Percentiles rank a stretch among this genome's conserved stretches.
Evolutionary conservation across 2,329 filamentous ascomycete species (phyloP).

Genomic region (Hymenoscyphus salicellus): DNA sequence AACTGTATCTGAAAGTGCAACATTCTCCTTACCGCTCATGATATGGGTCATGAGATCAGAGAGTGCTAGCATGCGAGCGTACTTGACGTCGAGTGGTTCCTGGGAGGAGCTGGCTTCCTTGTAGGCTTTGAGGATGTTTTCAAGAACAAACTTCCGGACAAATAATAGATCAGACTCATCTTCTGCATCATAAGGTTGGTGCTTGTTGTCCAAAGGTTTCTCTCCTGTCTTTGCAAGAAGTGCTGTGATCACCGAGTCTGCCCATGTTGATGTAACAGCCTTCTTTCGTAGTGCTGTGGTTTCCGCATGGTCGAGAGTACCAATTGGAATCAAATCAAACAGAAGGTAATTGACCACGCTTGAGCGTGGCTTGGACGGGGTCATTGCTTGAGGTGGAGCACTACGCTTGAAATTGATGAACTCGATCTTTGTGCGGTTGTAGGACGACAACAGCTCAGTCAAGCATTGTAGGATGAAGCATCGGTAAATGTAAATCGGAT

Average conservation of each 20-base stretch:
- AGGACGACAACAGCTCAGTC: conserved; percentile 84
- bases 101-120: conserved; percentile 78
- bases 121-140: conserved; percentile 88
- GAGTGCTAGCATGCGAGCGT: conserved; percentile 80
- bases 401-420: conserved; percentile 99
- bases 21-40: conserved; percentile 74
- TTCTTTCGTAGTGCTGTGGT: conserved; percentile 80
- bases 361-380: conserved; percentile 89
- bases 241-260: conserved; percentile 80
- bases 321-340: conserved; percentile 67
- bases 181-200: conserved; percentile 62
- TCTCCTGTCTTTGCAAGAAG: conserved; percentile 87
- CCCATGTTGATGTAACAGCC: conserved; percentile 77
- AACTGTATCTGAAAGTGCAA: conserved; percentile 43
- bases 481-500: conserved; percentile 93
- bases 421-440: conserved; percentile 93
- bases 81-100: conserved; percentile 80
- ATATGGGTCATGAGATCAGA: conserved; percentile 92
- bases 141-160: conserved; percentile 90
- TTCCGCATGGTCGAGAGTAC: conserved; percentile 67
- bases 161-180: conserved; percentile 83
- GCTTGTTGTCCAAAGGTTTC: conserved; percentile 56
- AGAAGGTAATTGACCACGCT: conserved; percentile 92
- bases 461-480: conserved; percentile 93
- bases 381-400: conserved; percentile 72